Percentiles rank a stretch among this genome's conserved stretches.
Evolutionary conservation across 192 early-diverging fungal species (phyloP).

Genomic region (Coemansia sp.): DNA sequence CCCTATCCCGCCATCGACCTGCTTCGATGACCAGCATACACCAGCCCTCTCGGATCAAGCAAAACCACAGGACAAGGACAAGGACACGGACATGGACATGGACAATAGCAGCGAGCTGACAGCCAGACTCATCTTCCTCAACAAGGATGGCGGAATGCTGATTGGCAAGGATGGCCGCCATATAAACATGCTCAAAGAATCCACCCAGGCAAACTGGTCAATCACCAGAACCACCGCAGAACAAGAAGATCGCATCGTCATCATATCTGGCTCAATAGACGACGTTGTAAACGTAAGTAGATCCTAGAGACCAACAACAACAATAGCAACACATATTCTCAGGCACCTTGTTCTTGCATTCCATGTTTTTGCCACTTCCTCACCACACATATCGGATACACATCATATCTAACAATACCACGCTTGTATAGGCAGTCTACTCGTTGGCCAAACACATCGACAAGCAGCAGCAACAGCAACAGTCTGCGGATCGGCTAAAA

Average conservation of each 20-base stretch:
- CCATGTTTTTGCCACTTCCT: background rate
- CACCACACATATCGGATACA: background rate
- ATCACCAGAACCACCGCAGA: conserved; percentile 26
- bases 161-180: conserved; percentile 50
- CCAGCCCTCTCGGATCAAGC: background rate
- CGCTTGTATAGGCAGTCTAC: conserved; percentile 24
- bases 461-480: conserved; percentile 13
- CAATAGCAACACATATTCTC: too few relatives aligned
- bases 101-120: conserved; percentile 4
- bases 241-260: conserved; percentile 37
- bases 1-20: background rate
- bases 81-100: too few relatives aligned
- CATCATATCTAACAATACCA: background rate
- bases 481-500: background rate
- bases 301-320: background rate
- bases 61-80: background rate
- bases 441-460: conserved; percentile 35
- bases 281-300: conserved; percentile 39
- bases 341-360: background rate
- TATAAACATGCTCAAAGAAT: conserved; percentile 49
- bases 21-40: background rate
- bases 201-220: conserved; percentile 29
- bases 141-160: conserved; percentile 48
- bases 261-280: conserved; percentile 22
- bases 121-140: conserved; percentile 33